These are phyloP conservation scores for Elongisporangium undulatum DNA, from an alignment of 352 stramenopile species.

Conservation along the genomic window DNA sequence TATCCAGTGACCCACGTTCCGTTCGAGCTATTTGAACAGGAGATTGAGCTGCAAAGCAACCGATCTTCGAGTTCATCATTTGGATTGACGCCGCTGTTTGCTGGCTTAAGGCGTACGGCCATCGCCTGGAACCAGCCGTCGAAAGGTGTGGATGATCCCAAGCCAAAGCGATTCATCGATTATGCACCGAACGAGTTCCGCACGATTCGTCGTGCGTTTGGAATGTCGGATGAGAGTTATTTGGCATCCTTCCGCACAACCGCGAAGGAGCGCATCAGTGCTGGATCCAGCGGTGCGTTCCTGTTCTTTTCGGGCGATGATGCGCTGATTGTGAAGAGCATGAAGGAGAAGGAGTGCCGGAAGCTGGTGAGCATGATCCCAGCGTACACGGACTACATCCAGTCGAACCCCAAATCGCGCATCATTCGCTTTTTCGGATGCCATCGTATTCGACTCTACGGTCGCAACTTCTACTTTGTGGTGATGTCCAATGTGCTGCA, in stretches of 20 bases:
- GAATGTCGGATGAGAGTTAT: conserved; percentile 65
- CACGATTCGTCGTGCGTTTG: conserved; percentile 51
- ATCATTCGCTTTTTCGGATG: conserved; percentile 87
- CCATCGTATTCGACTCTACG: conserved; percentile 76
- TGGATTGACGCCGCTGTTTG: conserved; percentile 34
- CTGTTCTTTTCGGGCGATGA: conserved; percentile 83
- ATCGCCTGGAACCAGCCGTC: conserved; percentile 28
- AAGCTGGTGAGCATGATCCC: conserved; percentile 72
- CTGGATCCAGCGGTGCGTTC: conserved; percentile 74
- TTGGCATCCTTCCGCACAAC: conserved; percentile 68
- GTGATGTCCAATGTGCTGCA: conserved; percentile 82
- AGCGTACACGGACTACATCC: conserved; percentile 60
- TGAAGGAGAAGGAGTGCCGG: conserved; percentile 70
- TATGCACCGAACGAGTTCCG: conserved; percentile 67
- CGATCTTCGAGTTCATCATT: conserved; percentile 24
- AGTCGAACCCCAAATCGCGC: conserved; percentile 48
- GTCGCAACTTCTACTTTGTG: conserved; percentile 76
- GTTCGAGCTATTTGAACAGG: conserved; percentile 72
- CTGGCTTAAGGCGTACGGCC: conserved; percentile 39
- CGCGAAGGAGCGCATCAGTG: conserved; percentile 71
- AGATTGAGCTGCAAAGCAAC: conserved; percentile 64
- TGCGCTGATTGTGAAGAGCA: conserved; percentile 75
- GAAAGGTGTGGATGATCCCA: conserved; percentile 37
- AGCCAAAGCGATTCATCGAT: conserved; percentile 75
- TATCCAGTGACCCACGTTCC: conserved; percentile 72